Base-by-base conservation (phyloP, 805 yeast species). In the Yarrowia sp. region DNA sequence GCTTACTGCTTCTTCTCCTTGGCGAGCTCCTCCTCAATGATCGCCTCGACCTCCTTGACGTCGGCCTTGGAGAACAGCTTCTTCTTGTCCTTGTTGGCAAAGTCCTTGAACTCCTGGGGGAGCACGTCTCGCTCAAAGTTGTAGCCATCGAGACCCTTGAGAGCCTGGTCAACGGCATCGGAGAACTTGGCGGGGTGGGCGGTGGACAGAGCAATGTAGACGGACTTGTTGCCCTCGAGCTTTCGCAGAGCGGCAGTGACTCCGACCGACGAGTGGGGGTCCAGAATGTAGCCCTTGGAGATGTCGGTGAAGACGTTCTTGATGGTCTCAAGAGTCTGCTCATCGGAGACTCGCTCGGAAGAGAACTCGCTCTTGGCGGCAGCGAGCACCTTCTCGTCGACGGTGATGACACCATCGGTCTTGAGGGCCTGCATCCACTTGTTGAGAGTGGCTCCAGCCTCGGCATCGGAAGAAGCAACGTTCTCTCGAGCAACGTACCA, bases 121-220 rank as follows among this genome's bases (percentile, higher is more conserved):
- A 95, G 82, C 18, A 95, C 98, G 70, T 90, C 91, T 57, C 81
- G 81, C 72, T 91, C 97, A 73, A 95, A 95, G 4, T 92, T 85
- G 78, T 95, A 95, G 18, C 85, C 92, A 11, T 81, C 84, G 67
- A 85, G 81, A 0, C 81, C 81, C 51, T 77, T 74, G 69, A 95
- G 81, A 2, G 98, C 91, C 71, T 83, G 79, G 76, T 92, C 88
- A 31, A 95, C 99, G 60, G 97, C 99, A 68, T 91, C 98, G 31
- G 97, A 90, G 73, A 95, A 95, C 78, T 95, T 95, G 67, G 99
- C 99, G 47, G 99, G 99, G 75, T 95, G 99, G 8, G 99, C 99
- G 55, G 99, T 95, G 10, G 98, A 89, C 66, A 95, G 83, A 5
- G 97, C 89, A 50, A 95, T 82, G 69, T 82, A 83, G 43, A 81